These are phyloP conservation scores for Wickerhamiella occidentalis DNA, from an alignment of 805 yeast genomes.

Conservation along the genomic window DNA sequence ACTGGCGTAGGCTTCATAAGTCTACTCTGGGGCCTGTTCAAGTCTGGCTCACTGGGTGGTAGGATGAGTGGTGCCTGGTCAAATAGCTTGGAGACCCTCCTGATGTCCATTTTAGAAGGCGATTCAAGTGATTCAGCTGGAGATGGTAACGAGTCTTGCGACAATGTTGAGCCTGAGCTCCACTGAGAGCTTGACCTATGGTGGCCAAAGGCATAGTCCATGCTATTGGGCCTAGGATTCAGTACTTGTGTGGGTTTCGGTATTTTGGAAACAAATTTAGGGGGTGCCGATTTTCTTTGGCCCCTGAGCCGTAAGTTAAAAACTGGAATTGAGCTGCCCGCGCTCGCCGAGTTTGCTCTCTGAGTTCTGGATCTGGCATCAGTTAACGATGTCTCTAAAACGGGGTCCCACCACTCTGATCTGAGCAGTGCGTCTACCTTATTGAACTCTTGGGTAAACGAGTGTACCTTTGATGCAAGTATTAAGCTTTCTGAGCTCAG, in stretches of 20 bases:
- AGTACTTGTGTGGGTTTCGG: conserved; percentile 7
- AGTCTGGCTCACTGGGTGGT: background rate
- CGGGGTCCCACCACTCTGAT: conserved; percentile 8
- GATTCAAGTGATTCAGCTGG: background rate
- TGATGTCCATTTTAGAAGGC: background rate
- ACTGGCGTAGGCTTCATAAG: conserved; percentile 7
- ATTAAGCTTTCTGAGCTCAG: background rate
- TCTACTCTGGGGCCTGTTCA: conserved; percentile 5
- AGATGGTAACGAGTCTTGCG: background rate
- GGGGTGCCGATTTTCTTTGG: conserved; percentile 1
- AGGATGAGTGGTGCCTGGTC: conserved; percentile 1
- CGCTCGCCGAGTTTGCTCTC: background rate
- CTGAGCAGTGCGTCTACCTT: background rate
- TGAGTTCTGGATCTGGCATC: background rate
- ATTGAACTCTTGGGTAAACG: background rate
- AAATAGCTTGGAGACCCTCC: background rate
- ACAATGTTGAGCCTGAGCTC: background rate
- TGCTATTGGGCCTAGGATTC: background rate
- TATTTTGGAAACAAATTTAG: conserved; percentile 1
- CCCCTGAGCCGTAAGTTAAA: conserved; percentile 5
- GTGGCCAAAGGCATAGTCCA: background rate
- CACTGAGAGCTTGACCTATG: conserved; percentile 3
- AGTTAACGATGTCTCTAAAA: background rate
- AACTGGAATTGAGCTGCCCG: conserved; percentile 5
- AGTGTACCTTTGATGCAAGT: background rate